Evolutionary conservation across 164 flowering plant species (phyloP).

Genomic region (Vitis vinifera): ASM3070453v1 NC_081809.1:9885001-9885500

Average conservation of each 20-base stretch:
- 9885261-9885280: background rate
- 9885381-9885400: no score
- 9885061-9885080: background rate
- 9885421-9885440: background rate
- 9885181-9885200: no score
- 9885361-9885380: no score
- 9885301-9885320: background rate
- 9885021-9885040: background rate
- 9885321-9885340: background rate
- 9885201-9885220: no score
- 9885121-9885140: background rate
- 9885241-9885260: no score
- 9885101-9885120: background rate
- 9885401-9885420: background rate
- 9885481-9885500: constrained; percentile 16
- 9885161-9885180: no score
- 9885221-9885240: no score
- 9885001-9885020: background rate
- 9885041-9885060: background rate
- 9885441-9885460: background rate
- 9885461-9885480: constrained; percentile 3
- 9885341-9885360: background rate
- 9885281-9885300: background rate
- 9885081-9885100: background rate
- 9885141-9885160: no score